These are phyloP conservation scores for Aspergillus olivimuriae DNA, from an alignment of 495 filamentous ascomycete genomes.

Conservation along the genomic window DNA sequence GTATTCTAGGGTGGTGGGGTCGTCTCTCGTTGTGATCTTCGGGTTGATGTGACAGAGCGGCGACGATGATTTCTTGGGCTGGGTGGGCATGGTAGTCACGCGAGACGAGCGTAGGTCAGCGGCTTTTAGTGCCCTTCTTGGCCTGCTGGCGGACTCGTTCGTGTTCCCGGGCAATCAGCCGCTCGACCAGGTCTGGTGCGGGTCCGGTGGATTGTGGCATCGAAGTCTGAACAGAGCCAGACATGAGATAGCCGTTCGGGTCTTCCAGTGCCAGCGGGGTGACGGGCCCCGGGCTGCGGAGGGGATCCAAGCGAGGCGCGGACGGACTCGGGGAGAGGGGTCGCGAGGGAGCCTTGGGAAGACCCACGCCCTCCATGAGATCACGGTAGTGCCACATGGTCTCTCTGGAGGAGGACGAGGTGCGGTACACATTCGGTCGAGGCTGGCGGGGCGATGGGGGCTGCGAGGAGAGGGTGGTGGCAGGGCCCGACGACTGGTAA, in stretches of 20 bases:
- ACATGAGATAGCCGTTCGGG: conserved; percentile 45
- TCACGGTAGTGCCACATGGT: conserved; percentile 36
- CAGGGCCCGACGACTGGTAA: conserved; percentile 27
- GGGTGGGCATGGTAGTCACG: conserved; percentile 4
- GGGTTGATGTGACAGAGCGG: too few species aligned
- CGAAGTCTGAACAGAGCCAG: too few species aligned
- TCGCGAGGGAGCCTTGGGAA: conserved; percentile 21
- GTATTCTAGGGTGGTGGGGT: too few species aligned
- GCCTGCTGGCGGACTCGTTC: conserved; percentile 31
- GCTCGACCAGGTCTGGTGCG: conserved; percentile 31
- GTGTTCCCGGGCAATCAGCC: conserved; percentile 32
- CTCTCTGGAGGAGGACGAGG: conserved; percentile 30
- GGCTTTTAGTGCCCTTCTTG: conserved; percentile 29
- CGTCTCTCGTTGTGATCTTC: too few species aligned
- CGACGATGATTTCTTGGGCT: background rate
- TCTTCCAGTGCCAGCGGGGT: conserved; percentile 69
- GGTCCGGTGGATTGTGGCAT: conserved; percentile 20
- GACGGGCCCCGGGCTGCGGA: conserved; percentile 70
- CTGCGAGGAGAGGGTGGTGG: conserved; percentile 15
- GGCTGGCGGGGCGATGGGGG: conserved; percentile 29
- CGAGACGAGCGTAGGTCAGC: conserved; percentile 11
- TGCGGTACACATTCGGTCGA: conserved; percentile 28
- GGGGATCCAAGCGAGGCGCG: conserved; percentile 59
- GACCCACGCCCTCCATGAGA: conserved; percentile 20
- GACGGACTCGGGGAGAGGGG: conserved; percentile 38